Base-by-base conservation (phyloP, 225 moss, liverwort and hornwort genomes). In the Physcomitrellopsis africana region DNA sequence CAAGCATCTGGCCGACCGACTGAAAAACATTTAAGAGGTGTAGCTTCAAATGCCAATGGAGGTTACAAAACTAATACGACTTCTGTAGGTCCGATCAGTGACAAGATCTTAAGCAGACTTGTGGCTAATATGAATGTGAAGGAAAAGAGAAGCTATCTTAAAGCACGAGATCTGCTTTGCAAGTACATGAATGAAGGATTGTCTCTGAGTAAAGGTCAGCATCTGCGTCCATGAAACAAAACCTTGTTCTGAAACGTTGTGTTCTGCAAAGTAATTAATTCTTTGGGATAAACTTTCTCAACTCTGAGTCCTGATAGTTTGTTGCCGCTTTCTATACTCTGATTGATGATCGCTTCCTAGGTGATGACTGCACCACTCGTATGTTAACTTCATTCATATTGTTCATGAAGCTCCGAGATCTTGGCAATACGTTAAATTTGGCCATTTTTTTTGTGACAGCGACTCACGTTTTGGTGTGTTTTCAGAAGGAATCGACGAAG, bases 161-260 rank as follows among this genome's bases (percentile, higher is more conserved):
- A 74, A 70, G 93, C 96, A 53, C 87, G 80, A 72, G 84, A 82
- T 60, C 61, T 90, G 69, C 81, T 96, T 51, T 87, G 84, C 79
- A 96, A 81, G 76, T 92, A 86, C 72, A 83, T 93, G 79, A 92
- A 86, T 56, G 70, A 80, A 69, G 83, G 76, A 55, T 78, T 88
- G 43, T 81, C 78, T 10, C 60, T 56, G 51, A 77, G 60, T 41
- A 78, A 78, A 85, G 87, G 87, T 87, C 68, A 22, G 81, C 74
- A 64, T 72, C 32, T 37, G 32, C 32, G 3, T 64, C 45, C 42
- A 19, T 78, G 4, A 24, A 17, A 10, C 58, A 37, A 29, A 57
- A 51, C 55, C 78, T 58, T 22, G 67, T 62, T 55, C n/a, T 8
- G 0, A 1, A 57, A 5, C 61, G n/a, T 63, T 45, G 32, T 27